A percentile compares a stretch with the other conserved stretches of the same genome.
phyloP scores from a whole-genome alignment of 495 filamentous ascomycete genomes.

The Penicillium subrubescens region DNA sequence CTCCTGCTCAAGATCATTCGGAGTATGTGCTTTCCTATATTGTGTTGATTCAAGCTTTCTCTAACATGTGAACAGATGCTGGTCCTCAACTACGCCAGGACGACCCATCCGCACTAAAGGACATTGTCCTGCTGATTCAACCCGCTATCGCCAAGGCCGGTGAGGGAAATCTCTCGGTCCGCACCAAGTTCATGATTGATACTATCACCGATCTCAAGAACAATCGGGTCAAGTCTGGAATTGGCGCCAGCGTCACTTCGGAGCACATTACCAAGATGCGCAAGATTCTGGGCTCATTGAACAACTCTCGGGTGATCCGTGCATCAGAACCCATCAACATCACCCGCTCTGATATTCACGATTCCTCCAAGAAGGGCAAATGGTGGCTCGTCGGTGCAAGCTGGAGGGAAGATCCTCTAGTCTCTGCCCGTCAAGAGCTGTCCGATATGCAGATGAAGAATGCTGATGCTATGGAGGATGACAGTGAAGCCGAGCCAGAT shows the following conservation, averaged over 20 bases:
- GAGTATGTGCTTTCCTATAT: slow-evolving; percentile 42
- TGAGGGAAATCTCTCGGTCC: slow-evolving; percentile 73
- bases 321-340: slow-evolving; percentile 81
- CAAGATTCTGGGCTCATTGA: slow-evolving; percentile 75
- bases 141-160: slow-evolving; percentile 65
- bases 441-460: slow-evolving; percentile 20
- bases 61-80: slow-evolving; percentile 46
- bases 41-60: not conserved
- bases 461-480: slow-evolving; percentile 27
- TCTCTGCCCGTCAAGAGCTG: slow-evolving; percentile 42
- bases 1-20: slow-evolving; percentile 82
- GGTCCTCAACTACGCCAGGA: slow-evolving; percentile 86
- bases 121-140: slow-evolving; percentile 82
- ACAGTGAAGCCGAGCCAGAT: slow-evolving; percentile 62
- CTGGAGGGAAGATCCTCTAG: slow-evolving; percentile 62
- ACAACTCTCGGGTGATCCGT: slow-evolving; percentile 61
- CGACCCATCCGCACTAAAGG: slow-evolving; percentile 86
- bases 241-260: slow-evolving; percentile 61
- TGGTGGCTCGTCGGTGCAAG: slow-evolving; percentile 98
- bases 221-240: slow-evolving; percentile 80
- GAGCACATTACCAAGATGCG: slow-evolving; percentile 86
- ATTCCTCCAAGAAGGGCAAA: slow-evolving; percentile 85
- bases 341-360: slow-evolving; percentile 74
- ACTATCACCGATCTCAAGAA: slow-evolving; percentile 93
- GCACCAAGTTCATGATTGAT: slow-evolving; percentile 98